Conservation (phyloP, 768 basidiomycete genomes). For the Phaffia australis region DNA sequence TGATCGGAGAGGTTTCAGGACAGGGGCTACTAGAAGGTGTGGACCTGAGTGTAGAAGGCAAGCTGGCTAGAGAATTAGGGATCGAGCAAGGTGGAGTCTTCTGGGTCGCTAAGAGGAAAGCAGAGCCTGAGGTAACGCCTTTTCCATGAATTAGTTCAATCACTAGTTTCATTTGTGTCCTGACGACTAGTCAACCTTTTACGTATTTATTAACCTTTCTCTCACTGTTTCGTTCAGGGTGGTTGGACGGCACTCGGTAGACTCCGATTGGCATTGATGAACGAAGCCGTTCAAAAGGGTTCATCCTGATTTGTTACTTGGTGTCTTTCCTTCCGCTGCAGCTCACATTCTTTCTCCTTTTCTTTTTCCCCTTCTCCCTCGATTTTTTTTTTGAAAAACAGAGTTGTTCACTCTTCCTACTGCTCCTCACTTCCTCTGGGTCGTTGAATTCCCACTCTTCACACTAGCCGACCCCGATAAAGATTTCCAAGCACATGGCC, state of each 20-base stretch:
- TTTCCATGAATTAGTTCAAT: background rate
- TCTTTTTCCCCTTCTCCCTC: background rate
- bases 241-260: slow-evolving; percentile 74
- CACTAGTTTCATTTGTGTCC: background rate
- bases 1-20: slow-evolving; percentile 24
- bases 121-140: slow-evolving; percentile 34
- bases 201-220: too few relatives aligned
- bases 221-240: slow-evolving; percentile 46
- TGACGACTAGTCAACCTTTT: background rate
- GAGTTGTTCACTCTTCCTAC: slow-evolving; percentile 50
- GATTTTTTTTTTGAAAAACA: slow-evolving; percentile 30
- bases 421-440: slow-evolving; percentile 78
- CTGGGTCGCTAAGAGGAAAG: slow-evolving; percentile 36
- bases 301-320: slow-evolving; percentile 12
- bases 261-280: slow-evolving; percentile 52
- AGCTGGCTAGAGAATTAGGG: background rate
- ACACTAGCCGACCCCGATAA: slow-evolving; percentile 78
- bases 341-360: background rate
- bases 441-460: slow-evolving; percentile 91
- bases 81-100: slow-evolving; percentile 28
- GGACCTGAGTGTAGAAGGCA: background rate
- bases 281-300: slow-evolving; percentile 58
- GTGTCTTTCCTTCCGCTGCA: background rate
- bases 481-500: slow-evolving; percentile 66
- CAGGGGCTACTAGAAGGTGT: slow-evolving; percentile 2